Conservation (phyloP, 164 flowering plant genomes). For the Berberis thunbergii region DNA sequence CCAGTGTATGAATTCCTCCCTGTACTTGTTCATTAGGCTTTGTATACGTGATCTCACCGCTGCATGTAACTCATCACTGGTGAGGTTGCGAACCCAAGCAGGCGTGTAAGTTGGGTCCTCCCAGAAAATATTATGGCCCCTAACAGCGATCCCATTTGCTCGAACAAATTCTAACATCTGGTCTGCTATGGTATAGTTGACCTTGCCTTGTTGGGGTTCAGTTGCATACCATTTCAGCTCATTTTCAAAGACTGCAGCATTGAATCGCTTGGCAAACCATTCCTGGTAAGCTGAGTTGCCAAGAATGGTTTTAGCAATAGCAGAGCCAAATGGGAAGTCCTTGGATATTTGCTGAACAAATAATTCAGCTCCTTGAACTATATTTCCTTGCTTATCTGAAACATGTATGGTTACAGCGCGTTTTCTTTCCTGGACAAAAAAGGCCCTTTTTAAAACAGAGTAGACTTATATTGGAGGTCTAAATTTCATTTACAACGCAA, state of each 20-base stretch:
- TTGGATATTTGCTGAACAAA: conserved; percentile 52
- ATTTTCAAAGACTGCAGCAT: conserved; percentile 88
- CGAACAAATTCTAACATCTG: conserved; percentile 62
- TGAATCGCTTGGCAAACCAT: conserved; percentile 79
- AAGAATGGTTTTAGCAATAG: conserved; percentile 70
- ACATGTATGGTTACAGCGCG: conserved; percentile 66
- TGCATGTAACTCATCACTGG: conserved; percentile 27
- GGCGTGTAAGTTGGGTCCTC: conserved; percentile 78
- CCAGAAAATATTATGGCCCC: conserved; percentile 98
- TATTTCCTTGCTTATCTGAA: conserved; percentile 41
- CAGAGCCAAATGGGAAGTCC: conserved; percentile 92
- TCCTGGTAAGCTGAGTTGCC: conserved; percentile 75
- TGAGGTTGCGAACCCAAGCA: conserved; percentile 68
- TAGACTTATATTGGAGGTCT: background rate
- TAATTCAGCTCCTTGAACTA: conserved; percentile 56
- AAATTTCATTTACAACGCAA: background rate
- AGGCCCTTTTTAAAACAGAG: background rate
- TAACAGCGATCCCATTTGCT: conserved; percentile 42
- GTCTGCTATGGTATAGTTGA: conserved; percentile 70
- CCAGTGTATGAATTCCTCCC: conserved; percentile 81
- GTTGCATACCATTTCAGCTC: conserved; percentile 95
- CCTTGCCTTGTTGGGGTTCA: conserved; percentile 52
- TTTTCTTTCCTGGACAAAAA: conserved; percentile 48
- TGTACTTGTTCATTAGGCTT: conserved; percentile 66
- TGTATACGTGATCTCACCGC: conserved; percentile 57